Percentiles rank a stretch among this genome's conserved stretches.
These are phyloP conservation scores for Globisporangium uncinulatum DNA, from an alignment of 352 stramenopile genomes.

Conservation along the genomic window DNA sequence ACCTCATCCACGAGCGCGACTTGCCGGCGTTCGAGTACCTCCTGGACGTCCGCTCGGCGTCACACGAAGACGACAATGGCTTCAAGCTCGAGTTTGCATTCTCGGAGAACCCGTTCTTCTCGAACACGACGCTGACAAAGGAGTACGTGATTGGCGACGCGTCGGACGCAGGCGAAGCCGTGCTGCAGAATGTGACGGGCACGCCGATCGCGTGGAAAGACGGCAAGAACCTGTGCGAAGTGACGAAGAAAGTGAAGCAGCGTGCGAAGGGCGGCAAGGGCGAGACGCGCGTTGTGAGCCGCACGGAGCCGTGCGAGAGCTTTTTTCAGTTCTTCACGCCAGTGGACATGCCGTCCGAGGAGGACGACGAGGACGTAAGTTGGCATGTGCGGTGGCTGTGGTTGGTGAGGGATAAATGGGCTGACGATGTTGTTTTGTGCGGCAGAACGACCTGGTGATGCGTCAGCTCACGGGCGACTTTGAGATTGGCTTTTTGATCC, in stretches of 20 bases:
- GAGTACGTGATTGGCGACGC: conserved; percentile 85
- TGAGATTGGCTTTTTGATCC: conserved; percentile 83
- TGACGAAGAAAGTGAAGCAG: conserved; percentile 87
- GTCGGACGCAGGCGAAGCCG: conserved; percentile 70
- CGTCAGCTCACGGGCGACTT: conserved; percentile 79
- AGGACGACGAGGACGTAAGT: conserved; percentile 78
- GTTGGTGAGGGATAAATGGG: neutral
- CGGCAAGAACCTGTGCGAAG: conserved; percentile 76
- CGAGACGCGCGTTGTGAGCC: conserved; percentile 68
- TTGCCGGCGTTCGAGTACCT: conserved; percentile 76
- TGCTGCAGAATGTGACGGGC: conserved; percentile 71
- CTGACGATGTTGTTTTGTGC: neutral
- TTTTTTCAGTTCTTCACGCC: conserved; percentile 87
- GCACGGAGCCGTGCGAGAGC: conserved; percentile 78
- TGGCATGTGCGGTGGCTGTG: conserved; percentile 8
- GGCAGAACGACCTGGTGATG: conserved; percentile 75
- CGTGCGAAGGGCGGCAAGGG: conserved; percentile 73
- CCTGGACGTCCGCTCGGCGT: conserved; percentile 65
- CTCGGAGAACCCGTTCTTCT: conserved; percentile 70
- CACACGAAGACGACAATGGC: conserved; percentile 76
- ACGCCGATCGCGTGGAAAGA: conserved; percentile 81
- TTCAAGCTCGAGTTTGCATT: conserved; percentile 87
- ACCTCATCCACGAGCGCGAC: conserved; percentile 79
- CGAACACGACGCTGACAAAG: conserved; percentile 74
- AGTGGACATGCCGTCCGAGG: conserved; percentile 81